Conservation (phyloP, 345 rosid genomes). For the Hypericum perforatum region DNA sequence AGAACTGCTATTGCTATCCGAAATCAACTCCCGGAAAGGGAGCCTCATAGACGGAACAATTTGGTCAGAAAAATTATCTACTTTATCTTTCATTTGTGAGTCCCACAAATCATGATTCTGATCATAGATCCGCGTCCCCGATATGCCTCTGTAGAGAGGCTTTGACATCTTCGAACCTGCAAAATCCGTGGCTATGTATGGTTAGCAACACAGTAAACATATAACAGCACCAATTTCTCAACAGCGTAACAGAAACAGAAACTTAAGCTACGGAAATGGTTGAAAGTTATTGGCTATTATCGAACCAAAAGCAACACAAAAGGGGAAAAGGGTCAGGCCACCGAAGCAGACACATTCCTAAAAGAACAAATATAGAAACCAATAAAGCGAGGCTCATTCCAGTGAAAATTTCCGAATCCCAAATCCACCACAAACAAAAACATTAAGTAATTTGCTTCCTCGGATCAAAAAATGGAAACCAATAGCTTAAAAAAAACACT, state of each 20-base stretch:
- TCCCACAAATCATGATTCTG: conserved; percentile 52
- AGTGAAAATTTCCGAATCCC: conserved; percentile 14
- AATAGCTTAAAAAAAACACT: conserved; percentile 13
- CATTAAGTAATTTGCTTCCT: no score
- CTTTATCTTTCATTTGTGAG: conserved; percentile 73
- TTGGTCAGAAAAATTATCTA: conserved; percentile 50
- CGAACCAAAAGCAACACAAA: conserved; percentile 9
- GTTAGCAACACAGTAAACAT: no score
- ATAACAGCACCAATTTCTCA: no score
- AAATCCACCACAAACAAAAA: conserved; percentile 16
- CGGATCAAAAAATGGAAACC: neutral
- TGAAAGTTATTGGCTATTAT: neutral
- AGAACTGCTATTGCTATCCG: conserved; percentile 38
- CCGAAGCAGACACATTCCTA: conserved; percentile 8
- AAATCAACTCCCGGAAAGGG: conserved; percentile 41
- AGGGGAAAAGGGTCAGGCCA: neutral
- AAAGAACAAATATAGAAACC: neutral
- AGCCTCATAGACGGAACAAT: conserved; percentile 40
- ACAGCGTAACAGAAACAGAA: no score
- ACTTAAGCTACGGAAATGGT: no score
- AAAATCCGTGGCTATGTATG: conserved; percentile 12
- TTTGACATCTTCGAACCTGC: conserved; percentile 51
- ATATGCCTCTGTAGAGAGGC: conserved; percentile 69
- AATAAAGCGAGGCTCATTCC: conserved; percentile 9
- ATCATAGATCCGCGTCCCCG: conserved; percentile 55